Evolutionary conservation across 441 rosid species (phyloP).

Genomic region (Populus tomentosa): DNA sequence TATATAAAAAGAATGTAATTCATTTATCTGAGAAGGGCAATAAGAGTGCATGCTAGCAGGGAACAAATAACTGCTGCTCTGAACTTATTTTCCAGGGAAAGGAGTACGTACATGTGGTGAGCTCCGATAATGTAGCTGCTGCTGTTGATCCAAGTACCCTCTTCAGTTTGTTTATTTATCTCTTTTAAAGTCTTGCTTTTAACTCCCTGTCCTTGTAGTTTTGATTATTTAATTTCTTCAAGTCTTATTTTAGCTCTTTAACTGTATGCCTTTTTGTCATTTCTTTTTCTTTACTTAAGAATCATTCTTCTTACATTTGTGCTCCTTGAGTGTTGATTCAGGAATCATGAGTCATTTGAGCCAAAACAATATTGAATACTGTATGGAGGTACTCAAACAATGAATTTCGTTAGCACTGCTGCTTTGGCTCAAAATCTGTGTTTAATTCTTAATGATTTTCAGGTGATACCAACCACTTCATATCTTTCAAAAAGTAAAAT

Average conservation of each 20-base stretch:
- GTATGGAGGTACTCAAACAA: slow-evolving; percentile 54
- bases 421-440: neutral
- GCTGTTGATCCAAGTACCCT: slow-evolving; percentile 63
- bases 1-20: neutral
- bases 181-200: too few species aligned
- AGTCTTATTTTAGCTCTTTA: neutral
- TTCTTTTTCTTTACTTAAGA: slow-evolving; percentile 3
- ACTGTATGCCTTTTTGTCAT: neutral
- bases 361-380: slow-evolving; percentile 42
- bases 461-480: slow-evolving; percentile 41
- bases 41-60: neutral
- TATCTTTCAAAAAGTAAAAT: slow-evolving; percentile 21
- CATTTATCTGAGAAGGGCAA: neutral
- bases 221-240: neutral
- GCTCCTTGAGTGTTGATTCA: slow-evolving; percentile 25
- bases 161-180: neutral
- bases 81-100: slow-evolving; percentile 48
- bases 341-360: slow-evolving; percentile 48
- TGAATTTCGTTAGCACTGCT: slow-evolving; percentile 10
- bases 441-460: slow-evolving; percentile 16
- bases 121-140: slow-evolving; percentile 41
- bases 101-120: slow-evolving; percentile 48
- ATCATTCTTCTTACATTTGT: slow-evolving; percentile 8
- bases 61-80: slow-evolving; percentile 3
- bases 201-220: neutral